Evolutionary conservation across 352 stramenopile genomes (phyloP).

Genomic region (Bremia lactucae): DNA sequence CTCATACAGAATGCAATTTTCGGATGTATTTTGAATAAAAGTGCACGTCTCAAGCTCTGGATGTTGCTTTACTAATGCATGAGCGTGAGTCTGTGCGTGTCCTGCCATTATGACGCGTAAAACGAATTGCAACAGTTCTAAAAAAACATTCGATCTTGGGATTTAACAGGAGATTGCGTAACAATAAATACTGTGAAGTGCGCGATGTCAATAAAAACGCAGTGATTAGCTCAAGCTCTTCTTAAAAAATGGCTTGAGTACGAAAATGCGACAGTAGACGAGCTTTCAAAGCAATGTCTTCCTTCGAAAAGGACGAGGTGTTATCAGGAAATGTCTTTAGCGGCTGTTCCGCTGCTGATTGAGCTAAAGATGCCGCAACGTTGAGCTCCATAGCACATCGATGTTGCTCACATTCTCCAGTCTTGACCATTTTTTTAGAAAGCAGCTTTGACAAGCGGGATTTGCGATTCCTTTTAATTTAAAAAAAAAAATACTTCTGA

Average conservation of each 20-base stretch:
- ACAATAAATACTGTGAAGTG: conserved; percentile 32
- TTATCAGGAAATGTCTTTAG: neutral
- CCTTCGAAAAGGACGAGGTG: neutral
- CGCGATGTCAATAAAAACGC: conserved; percentile 28
- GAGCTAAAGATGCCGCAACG: conserved; percentile 8
- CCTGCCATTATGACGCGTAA: conserved; percentile 47
- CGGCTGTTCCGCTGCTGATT: neutral
- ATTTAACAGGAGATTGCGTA: conserved; percentile 18
- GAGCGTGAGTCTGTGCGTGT: conserved; percentile 23
- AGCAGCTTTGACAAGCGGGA: conserved; percentile 12
- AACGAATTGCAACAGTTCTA: conserved; percentile 52
- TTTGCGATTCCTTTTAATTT: too few species aligned
- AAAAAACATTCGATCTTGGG: conserved; percentile 21
- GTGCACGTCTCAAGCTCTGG: conserved; percentile 1
- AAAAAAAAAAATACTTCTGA: too few species aligned
- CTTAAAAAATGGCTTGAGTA: neutral
- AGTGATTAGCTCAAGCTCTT: conserved; percentile 23
- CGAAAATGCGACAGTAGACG: conserved; percentile 39
- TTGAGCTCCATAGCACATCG: conserved; percentile 6
- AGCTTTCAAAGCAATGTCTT: conserved; percentile 28
- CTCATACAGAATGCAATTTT: conserved; percentile 26
- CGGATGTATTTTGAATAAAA: conserved; percentile 24
- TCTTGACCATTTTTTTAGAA: conserved; percentile 21
- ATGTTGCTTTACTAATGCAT: neutral
- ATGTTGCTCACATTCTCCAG: conserved; percentile 11